Evolutionary conservation across 2,329 filamentous ascomycete species (phyloP), one percentile per base, ranked within the genome.

Genomic region (Penicillium sp.): DNA sequence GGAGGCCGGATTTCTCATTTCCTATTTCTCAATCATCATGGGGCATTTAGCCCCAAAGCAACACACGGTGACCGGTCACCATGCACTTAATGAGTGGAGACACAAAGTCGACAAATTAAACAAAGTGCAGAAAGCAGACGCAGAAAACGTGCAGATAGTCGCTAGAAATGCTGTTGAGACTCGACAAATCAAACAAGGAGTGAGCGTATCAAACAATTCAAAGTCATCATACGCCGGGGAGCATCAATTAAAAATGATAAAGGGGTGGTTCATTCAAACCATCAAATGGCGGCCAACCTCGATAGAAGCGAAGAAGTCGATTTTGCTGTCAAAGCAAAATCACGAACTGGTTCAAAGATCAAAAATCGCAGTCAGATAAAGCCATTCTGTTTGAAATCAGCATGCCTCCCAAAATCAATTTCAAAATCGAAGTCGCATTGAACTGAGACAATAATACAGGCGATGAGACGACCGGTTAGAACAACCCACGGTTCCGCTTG

Each of bases 401-500:
- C 30, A 62, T 38, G 47, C 44, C 42, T 60, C 53, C 58, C 61
- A 40, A 10, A 56, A 54, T 60, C 66, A 71, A 70, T 67, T 66
- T 63, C 38, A 53, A 59, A 40, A 26, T 54, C 19, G 67, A 75
- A 76, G 75, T 72, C 68, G 73, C 66, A 33, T 71, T 68, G 67
- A 73, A 74, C 71, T 64, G 56, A 51, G 17, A 59, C 49, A 38
- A 54, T 19, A 60, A 35, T 24, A 56, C n/a, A 53, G 45, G 45
- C 56, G 60, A 63, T 58, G 53, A 54, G 53, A 50, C 49, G 69
- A 69, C 70, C 69, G 65, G 64, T 81, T 80, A 86, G 79, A 85
- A 84, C 69, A 83, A 79, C 70, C 80, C 83, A 71, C 83, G 82
- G 69, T 83, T 83, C 71, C 81, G 80, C 75, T 79, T 83, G 72